A percentile compares a stretch with the other conserved stretches of the same genome.
These are phyloP conservation scores for Hylodesmum podocarpum DNA, from an alignment of 306 rosid genomes.

Conservation along the genomic window DNA sequence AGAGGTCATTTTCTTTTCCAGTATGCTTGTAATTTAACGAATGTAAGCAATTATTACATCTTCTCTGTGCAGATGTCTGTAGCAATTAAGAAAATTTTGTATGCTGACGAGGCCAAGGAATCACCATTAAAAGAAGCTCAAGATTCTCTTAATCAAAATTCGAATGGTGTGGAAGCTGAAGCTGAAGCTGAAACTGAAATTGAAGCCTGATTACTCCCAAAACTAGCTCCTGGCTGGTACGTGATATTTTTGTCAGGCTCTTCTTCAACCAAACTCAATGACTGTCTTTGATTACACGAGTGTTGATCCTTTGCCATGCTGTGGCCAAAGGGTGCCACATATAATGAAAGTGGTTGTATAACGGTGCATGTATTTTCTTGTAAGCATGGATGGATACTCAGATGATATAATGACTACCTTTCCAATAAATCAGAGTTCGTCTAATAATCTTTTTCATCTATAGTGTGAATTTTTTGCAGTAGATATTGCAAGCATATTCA, in stretches of 20 bases:
- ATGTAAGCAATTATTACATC: constrained; percentile 25
- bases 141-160: constrained; percentile 52
- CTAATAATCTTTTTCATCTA: neutral
- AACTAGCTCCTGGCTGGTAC: constrained; percentile 18
- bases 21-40: neutral
- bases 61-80: constrained; percentile 62
- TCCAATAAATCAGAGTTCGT: neutral
- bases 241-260: constrained; percentile 22
- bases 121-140: constrained; percentile 84
- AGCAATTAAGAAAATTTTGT: constrained; percentile 77
- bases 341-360: constrained; percentile 16
- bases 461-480: no score
- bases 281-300: constrained; percentile 7
- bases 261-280: neutral
- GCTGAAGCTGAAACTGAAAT: constrained; percentile 8
- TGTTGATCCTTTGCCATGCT: constrained; percentile 20
- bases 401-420: constrained; percentile 8
- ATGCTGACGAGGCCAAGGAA: constrained; percentile 84
- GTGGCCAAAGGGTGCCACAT: constrained; percentile 21
- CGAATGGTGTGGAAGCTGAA: constrained; percentile 35
- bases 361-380: constrained; percentile 19
- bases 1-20: constrained; percentile 23
- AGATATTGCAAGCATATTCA: no score
- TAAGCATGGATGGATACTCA: constrained; percentile 22
- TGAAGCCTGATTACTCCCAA: constrained; percentile 34